Evolutionary conservation across 441 rosid genomes (phyloP).

Genomic region (Brassica hybrid): DNA sequence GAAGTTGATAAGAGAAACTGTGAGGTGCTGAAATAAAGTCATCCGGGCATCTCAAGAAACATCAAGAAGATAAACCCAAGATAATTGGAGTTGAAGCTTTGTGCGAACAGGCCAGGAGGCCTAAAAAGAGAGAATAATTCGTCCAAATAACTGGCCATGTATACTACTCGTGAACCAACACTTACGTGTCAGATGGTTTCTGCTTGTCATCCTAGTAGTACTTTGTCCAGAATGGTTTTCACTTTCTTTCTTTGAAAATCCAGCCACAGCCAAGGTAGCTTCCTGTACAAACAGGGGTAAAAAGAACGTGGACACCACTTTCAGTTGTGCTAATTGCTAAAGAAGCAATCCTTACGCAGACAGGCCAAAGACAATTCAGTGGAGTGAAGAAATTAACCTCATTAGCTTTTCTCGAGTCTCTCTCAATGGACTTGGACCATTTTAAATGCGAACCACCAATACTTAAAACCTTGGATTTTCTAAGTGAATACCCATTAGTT

Average conservation of each 20-base stretch:
- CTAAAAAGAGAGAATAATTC: constrained; percentile 6
- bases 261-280: constrained; percentile 91
- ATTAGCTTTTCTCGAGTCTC: constrained; percentile 79
- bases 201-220: constrained; percentile 50
- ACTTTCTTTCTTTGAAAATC: constrained; percentile 68
- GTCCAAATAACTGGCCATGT: constrained; percentile 40
- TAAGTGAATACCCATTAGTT: constrained; percentile 82
- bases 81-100: constrained; percentile 34
- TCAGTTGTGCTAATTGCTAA: background rate
- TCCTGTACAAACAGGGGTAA: constrained; percentile 56
- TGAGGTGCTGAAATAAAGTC: constrained; percentile 26
- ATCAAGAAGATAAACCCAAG: constrained; percentile 26
- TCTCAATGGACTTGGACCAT: constrained; percentile 96
- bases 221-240: constrained; percentile 50
- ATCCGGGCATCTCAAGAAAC: constrained; percentile 12
- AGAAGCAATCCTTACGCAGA: constrained; percentile 17
- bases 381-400: constrained; percentile 63
- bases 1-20: constrained; percentile 25
- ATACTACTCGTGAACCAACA: constrained; percentile 39
- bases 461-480: constrained; percentile 88
- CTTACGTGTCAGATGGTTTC: constrained; percentile 56
- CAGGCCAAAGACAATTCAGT: constrained; percentile 16
- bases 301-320: constrained; percentile 18
- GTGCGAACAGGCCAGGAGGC: constrained; percentile 36
- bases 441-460: constrained; percentile 90